Base-by-base conservation (phyloP, 2,329 filamentous ascomycete genomes). In the Drechslerella coelobrocha region DNA sequence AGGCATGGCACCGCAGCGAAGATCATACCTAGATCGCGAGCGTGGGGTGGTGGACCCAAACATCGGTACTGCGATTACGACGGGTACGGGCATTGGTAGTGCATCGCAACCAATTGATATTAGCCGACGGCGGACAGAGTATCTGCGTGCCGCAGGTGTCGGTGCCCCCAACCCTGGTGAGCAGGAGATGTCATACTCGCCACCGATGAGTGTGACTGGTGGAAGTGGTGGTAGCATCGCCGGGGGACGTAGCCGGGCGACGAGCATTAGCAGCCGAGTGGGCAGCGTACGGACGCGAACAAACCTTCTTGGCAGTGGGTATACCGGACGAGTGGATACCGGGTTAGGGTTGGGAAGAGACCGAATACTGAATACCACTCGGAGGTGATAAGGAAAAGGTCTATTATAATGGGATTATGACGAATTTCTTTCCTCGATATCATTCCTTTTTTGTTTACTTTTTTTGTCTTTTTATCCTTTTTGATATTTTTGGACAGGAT, bases 61-160 rank as follows among this genome's bases (percentile, higher is more conserved):
- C 17, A 68, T 68, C 21, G 63, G 63, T 39, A 68, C 63, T 0
- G 63, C 63, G 17, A 12, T 68, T 17, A 68, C 63, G 1, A 68
- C 63, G 12, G 31, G 23, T 2, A 24, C 56, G 1, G 63, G 63
- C 0, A 31, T 68, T 10, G 63, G 63, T 19, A 68, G 63, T 41
- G 63, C 63, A 26, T 24, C 63, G 10, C 63, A 68, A 17, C 63
- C 63, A 14, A 68, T 68, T 37, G 63, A 68, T 45, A 57, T 68
- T 26, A 68, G 56, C 43, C 39, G 63, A 17, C 41, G 63, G 37
- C 37, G 63, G 19, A 68, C 63, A 2, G 63, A 68, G 41, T 68
- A 68, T 8, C 51, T 68, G 23, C 50, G 63, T 2, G 63, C 63
- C n/a, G 63, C 63, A 2, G 34, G 34, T 14, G 34, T 39, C 5